Conservation (phyloP, 805 yeast species). For the Sungouiella thailandica region DNA sequence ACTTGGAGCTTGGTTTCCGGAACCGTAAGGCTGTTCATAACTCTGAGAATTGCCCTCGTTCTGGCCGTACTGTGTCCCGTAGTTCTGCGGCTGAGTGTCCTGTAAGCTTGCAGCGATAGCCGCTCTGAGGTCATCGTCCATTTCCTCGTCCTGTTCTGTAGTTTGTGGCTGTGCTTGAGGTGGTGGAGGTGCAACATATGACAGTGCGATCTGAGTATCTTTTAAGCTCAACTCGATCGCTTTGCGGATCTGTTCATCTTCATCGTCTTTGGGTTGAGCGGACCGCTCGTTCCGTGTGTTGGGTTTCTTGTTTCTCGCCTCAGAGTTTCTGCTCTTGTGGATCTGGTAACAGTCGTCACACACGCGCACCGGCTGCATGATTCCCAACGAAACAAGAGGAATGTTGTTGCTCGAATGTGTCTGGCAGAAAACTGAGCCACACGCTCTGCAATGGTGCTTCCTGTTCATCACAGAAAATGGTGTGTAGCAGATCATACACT, state of each 20-base stretch:
- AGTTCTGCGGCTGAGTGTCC: conserved; percentile 35
- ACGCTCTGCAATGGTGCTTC: conserved; percentile 94
- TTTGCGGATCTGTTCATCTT: conserved; percentile 68
- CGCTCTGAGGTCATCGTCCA: conserved; percentile 79
- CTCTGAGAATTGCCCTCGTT: too few relatives aligned
- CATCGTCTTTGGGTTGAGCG: conserved; percentile 34
- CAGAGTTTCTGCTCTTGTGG: conserved; percentile 34
- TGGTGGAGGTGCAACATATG: conserved; percentile 20
- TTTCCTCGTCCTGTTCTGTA: conserved; percentile 57
- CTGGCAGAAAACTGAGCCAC: conserved; percentile 93
- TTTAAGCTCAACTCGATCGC: conserved; percentile 78
- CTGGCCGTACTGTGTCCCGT: conserved; percentile 18
- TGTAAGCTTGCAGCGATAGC: conserved; percentile 89
- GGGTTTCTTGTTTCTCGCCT: not conserved
- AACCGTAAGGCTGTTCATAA: conserved; percentile 9
- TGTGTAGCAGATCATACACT: conserved; percentile 89
- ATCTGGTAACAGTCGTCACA: conserved; percentile 85
- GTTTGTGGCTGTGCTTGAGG: conserved; percentile 6
- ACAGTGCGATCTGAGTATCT: conserved; percentile 36
- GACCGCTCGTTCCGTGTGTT: conserved; percentile 1
- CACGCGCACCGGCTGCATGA: conserved; percentile 83
- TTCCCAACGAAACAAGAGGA: conserved; percentile 79
- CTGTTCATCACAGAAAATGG: conserved; percentile 78
- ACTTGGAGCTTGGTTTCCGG: not conserved
- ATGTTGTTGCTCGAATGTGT: conserved; percentile 71